Percentiles rank a stretch among this genome's conserved stretches.
Evolutionary conservation across 768 basidiomycete species (phyloP).

Genomic region (Collybiopsis luxurians): DNA sequence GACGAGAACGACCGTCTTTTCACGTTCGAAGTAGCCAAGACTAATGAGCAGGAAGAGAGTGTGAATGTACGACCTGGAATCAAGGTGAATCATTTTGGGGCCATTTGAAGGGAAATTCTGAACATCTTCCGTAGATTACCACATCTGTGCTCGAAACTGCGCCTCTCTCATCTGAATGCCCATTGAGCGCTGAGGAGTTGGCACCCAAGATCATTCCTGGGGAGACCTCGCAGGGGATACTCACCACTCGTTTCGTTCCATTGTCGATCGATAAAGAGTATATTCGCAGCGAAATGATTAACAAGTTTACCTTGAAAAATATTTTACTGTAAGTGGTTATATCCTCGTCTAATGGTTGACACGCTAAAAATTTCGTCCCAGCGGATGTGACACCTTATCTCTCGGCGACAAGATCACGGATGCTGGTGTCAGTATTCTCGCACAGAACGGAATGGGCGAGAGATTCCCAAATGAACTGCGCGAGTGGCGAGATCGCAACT

Average conservation of each 20-base stretch:
- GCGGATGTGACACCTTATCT: slow-evolving; percentile 19
- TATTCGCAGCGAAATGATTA: not conserved
- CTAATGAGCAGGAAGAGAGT: slow-evolving; percentile 52
- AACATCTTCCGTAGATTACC: slow-evolving; percentile 9
- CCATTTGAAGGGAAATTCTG: not conserved
- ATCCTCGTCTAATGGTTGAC: not conserved
- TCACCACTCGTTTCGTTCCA: slow-evolving; percentile 27
- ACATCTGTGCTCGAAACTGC: slow-evolving; percentile 11
- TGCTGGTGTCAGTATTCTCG: slow-evolving; percentile 22
- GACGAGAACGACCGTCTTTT: slow-evolving; percentile 47
- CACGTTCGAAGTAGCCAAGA: slow-evolving; percentile 53
- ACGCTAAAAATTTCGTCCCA: slow-evolving; percentile 6
- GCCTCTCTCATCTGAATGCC: slow-evolving; percentile 7
- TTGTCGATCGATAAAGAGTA: not conserved
- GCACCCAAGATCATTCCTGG: slow-evolving; percentile 32
- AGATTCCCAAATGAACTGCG: slow-evolving; percentile 21
- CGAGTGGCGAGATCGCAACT: slow-evolving; percentile 20
- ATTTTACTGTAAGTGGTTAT: not conserved
- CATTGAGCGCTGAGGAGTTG: slow-evolving; percentile 8
- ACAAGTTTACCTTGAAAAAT: not conserved
- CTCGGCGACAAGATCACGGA: slow-evolving; percentile 22
- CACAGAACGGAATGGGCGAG: slow-evolving; percentile 23
- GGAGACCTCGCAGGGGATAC: slow-evolving; percentile 39
- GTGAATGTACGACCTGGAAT: slow-evolving; percentile 44
- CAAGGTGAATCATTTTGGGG: slow-evolving; percentile 27